A percentile compares a stretch with the other conserved stretches of the same genome.
phyloP scores from a whole-genome alignment of 75 land plant species.

The Selaginella tamariscina region DNA sequence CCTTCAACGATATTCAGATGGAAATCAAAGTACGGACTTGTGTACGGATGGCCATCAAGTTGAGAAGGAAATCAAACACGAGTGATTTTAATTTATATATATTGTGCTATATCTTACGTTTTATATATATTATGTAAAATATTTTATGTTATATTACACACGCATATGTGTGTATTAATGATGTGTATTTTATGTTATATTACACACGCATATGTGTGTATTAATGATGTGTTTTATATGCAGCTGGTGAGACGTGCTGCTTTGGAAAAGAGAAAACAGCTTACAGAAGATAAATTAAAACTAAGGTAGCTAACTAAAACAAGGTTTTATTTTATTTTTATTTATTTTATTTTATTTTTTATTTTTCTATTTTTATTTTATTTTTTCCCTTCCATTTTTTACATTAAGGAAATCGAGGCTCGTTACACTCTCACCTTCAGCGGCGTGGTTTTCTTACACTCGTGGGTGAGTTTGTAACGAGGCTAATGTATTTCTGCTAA shows the following conservation, averaged over 20 bases:
- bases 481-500: constrained; percentile 1
- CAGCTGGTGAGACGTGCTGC: background rate
- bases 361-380: too few species aligned
- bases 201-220: background rate
- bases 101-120: background rate
- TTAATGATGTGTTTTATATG: background rate
- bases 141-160: background rate
- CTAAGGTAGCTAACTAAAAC: too few species aligned
- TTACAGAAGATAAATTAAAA: background rate
- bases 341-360: too few species aligned
- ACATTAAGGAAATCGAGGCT: constrained; percentile 3
- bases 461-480: background rate
- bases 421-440: background rate
- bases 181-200: background rate
- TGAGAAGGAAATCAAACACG: constrained; percentile 51
- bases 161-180: background rate
- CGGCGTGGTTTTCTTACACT: background rate
- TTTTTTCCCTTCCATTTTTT: background rate
- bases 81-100: constrained; percentile 26
- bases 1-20: constrained; percentile 69
- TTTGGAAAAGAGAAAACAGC: background rate
- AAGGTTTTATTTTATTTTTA: too few species aligned
- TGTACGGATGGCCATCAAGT: constrained; percentile 49
- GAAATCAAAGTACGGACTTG: constrained; percentile 65
- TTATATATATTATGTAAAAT: background rate